A percentile compares a stretch with the other conserved stretches of the same genome.
Evolutionary conservation across 2,329 filamentous ascomycete genomes (phyloP).

Genomic region (Niveomyces coronatus): DNA sequence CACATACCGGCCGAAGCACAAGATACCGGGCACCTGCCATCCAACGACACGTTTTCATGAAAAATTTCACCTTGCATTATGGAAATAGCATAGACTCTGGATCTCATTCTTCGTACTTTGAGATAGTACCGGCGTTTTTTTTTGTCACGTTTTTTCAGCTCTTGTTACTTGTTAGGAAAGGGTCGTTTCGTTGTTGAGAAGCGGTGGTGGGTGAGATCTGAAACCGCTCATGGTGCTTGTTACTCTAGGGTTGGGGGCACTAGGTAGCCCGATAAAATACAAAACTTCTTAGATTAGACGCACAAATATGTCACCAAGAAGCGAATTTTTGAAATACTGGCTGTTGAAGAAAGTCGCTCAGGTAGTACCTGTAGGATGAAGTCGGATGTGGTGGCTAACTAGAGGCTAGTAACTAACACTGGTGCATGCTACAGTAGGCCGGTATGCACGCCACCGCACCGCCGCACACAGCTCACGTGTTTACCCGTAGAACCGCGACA

Average conservation of each 20-base stretch:
- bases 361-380: too few relatives aligned
- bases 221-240: too few relatives aligned
- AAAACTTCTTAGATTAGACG: conserved; percentile 2
- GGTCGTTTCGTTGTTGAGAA: not conserved
- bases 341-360: too few relatives aligned
- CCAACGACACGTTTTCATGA: conserved; percentile 21
- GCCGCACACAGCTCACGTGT: conserved; percentile 9
- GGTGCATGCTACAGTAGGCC: too few relatives aligned
- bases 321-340: too few relatives aligned
- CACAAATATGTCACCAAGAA: not conserved
- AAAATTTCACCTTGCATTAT: conserved; percentile 22
- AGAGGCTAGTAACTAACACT: too few relatives aligned
- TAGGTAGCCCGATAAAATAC: not conserved
- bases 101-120: conserved; percentile 19
- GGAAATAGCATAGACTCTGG: conserved; percentile 27
- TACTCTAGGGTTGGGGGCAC: too few relatives aligned
- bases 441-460: too few relatives aligned
- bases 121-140: conserved; percentile 22
- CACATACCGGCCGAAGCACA: conserved; percentile 8
- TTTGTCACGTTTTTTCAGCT: conserved; percentile 1
- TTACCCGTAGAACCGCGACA: conserved; percentile 7
- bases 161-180: not conserved
- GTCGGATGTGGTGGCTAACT: too few relatives aligned
- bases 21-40: conserved; percentile 9
- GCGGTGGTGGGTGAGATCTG: too few relatives aligned